phyloP scores from a whole-genome alignment of 192 early-diverging fungal genomes.

The Rhizophagus prolifer region DNA sequence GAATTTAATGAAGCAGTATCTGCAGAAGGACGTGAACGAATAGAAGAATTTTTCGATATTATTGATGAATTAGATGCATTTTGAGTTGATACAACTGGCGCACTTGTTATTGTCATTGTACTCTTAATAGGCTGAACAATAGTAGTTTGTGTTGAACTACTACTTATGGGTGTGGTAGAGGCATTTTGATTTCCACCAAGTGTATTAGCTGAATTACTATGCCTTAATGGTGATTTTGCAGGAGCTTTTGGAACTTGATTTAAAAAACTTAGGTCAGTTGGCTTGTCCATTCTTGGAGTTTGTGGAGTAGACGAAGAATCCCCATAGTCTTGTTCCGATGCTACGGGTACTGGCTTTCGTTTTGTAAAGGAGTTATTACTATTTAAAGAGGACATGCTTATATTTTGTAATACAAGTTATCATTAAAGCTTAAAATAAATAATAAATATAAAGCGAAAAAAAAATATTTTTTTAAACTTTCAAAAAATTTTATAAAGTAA shows the following conservation, averaged over 20 bases:
- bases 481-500: not conserved
- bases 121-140: slow-evolving; percentile 26
- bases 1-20: slow-evolving; percentile 11
- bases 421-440: not conserved
- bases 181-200: not conserved
- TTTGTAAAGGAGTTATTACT: not conserved
- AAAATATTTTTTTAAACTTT: too few species aligned
- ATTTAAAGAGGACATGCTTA: not conserved
- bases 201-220: not conserved
- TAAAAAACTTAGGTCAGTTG: not conserved
- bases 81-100: not conserved
- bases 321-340: not conserved
- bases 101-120: slow-evolving; percentile 17
- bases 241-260: slow-evolving; percentile 11
- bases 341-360: slow-evolving; percentile 4
- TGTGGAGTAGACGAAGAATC: not conserved
- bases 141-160: slow-evolving; percentile 26
- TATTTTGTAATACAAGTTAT: not conserved
- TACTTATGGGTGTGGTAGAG: not conserved
- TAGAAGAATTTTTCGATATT: not conserved
- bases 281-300: not conserved
- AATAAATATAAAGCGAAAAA: not conserved
- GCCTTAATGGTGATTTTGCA: slow-evolving; percentile 23
- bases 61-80: not conserved
- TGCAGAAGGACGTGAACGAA: not conserved